Evolutionary conservation across 2,329 filamentous ascomycete genomes (phyloP).

Genomic region (Whalleya microplaca): DNA sequence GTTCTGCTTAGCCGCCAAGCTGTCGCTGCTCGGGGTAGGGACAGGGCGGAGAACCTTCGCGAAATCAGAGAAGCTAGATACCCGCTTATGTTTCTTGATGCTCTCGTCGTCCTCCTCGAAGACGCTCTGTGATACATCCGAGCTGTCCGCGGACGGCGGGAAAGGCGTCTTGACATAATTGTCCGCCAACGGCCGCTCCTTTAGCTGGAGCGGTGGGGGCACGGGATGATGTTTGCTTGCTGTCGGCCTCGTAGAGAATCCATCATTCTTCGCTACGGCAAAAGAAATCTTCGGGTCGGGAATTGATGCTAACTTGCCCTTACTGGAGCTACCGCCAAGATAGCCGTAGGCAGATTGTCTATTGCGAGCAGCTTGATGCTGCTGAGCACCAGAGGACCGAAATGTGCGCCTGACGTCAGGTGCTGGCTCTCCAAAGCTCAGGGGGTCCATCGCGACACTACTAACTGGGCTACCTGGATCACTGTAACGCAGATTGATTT

Average conservation of each 20-base stretch:
- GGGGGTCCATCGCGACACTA: constrained; percentile 12
- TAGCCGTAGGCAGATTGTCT: neutral
- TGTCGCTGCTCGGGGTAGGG: neutral
- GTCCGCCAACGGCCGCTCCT: constrained; percentile 23
- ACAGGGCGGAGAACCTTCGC: neutral
- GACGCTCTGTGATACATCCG: constrained; percentile 1
- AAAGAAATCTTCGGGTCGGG: constrained; percentile 22
- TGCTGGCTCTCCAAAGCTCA: constrained; percentile 23
- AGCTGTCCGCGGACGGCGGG: constrained; percentile 9
- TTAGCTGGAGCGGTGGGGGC: constrained; percentile 30
- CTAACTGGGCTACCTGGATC: constrained; percentile 30
- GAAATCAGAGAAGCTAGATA: neutral
- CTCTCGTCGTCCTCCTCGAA: neutral
- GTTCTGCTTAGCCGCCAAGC: constrained; percentile 3
- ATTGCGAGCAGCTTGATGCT: neutral
- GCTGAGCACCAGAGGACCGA: neutral
- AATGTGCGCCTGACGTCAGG: constrained; percentile 10
- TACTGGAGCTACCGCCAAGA: neutral
- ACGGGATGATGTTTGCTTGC: constrained; percentile 7
- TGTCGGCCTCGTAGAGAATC: constrained; percentile 22
- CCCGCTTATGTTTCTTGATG: neutral
- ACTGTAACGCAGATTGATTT: constrained; percentile 28
- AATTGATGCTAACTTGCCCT: neutral
- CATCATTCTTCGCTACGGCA: constrained; percentile 11
- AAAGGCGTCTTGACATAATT: constrained; percentile 32